Evolutionary conservation across 2,329 filamentous ascomycete genomes (phyloP).

Genomic region (Ophiocordyceps australis): DNA sequence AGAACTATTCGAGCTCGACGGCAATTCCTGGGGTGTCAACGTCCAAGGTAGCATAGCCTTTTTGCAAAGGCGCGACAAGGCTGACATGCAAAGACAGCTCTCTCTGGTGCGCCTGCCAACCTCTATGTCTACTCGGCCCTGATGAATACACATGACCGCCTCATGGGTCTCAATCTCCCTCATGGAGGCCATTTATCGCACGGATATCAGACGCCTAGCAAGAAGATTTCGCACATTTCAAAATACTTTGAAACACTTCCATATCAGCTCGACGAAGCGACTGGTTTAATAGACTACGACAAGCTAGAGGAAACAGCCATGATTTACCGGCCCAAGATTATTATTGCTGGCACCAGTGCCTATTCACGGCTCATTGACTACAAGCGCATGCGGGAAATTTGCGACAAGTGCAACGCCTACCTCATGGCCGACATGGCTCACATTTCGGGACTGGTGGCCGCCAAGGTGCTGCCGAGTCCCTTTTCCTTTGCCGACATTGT

Average conservation of each 20-base stretch:
- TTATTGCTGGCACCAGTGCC: conserved; percentile 85
- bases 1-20: conserved; percentile 67
- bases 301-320: conserved; percentile 73
- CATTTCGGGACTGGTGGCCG: conserved; percentile 85
- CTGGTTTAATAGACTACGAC: conserved; percentile 89
- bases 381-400: conserved; percentile 74
- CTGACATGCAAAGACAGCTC: conserved; percentile 27
- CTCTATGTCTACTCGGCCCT: conserved; percentile 91
- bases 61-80: background rate
- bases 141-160: conserved; percentile 77
- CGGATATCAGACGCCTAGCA: conserved; percentile 87
- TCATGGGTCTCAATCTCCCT: conserved; percentile 93
- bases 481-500: conserved; percentile 87
- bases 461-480: conserved; percentile 76
- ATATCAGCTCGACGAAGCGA: conserved; percentile 78
- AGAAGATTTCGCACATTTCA: conserved; percentile 94
- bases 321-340: conserved; percentile 86
- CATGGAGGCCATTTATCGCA: conserved; percentile 94
- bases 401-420: conserved; percentile 83
- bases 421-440: conserved; percentile 94
- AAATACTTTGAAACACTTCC: conserved; percentile 98
- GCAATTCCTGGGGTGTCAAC: conserved; percentile 90
- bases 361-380: conserved; percentile 97
- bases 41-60: conserved; percentile 57
- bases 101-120: conserved; percentile 61